These are phyloP conservation scores for Pogostemon cablin DNA, from an alignment of 257 asterid genomes.

Conservation along the genomic window DNA sequence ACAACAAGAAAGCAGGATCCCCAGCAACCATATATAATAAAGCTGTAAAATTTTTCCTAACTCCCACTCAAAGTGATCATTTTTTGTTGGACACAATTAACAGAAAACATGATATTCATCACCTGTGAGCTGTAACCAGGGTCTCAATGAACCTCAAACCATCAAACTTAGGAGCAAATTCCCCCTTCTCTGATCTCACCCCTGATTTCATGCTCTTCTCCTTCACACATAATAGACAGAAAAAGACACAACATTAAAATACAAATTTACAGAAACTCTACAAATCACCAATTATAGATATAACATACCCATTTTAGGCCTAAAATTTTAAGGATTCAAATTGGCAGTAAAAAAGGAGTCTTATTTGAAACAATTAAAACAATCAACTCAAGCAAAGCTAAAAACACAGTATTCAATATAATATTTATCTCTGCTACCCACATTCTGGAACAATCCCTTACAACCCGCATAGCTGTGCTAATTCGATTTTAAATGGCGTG, in stretches of 20 bases:
- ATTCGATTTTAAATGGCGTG: too few relatives aligned
- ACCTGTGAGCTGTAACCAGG: conserved; percentile 61
- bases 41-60: not conserved
- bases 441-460: not conserved
- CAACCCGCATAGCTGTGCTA: too few relatives aligned
- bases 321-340: not conserved
- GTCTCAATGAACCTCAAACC: conserved; percentile 71
- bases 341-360: not conserved
- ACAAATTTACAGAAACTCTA: not conserved
- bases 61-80: conserved; percentile 19
- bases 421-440: not conserved
- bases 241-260: not conserved
- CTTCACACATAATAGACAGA: conserved; percentile 26
- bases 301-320: not conserved
- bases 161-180: conserved; percentile 55
- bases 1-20: not conserved
- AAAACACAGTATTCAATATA: not conserved
- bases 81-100: conserved; percentile 6
- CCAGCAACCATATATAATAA: not conserved
- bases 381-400: not conserved
- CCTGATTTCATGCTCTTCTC: conserved; percentile 27
- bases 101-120: conserved; percentile 18
- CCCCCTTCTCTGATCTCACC: conserved; percentile 31
- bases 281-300: too few relatives aligned
- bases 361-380: not conserved